phyloP scores from a whole-genome alignment of 768 basidiomycete genomes.

The Porphyrellus cyaneotinctus region DNA sequence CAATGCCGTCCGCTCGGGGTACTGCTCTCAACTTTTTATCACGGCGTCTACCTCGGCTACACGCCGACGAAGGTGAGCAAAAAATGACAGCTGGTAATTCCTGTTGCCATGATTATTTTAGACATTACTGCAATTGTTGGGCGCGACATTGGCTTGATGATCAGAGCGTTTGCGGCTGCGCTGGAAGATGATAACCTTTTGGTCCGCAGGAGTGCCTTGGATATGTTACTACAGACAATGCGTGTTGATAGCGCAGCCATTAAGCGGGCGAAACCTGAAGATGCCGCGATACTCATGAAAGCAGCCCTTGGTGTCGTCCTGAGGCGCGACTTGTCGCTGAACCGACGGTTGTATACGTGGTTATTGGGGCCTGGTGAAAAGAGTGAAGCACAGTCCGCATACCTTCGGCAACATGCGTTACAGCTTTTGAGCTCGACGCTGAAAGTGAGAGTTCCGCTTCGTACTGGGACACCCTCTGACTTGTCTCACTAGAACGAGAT shows the following conservation, averaged over 20 bases:
- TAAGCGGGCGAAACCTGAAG: slow-evolving; percentile 63
- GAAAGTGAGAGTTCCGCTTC: slow-evolving; percentile 41
- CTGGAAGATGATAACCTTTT: slow-evolving; percentile 93
- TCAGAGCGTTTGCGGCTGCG: slow-evolving; percentile 85
- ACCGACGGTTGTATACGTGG: slow-evolving; percentile 92
- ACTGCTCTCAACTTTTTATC: slow-evolving; percentile 86
- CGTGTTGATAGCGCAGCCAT: slow-evolving; percentile 69
- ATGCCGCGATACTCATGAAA: slow-evolving; percentile 79
- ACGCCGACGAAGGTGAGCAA: slow-evolving; percentile 62
- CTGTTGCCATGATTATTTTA: slow-evolving; percentile 16
- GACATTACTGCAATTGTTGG: slow-evolving; percentile 75
- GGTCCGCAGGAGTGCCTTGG: slow-evolving; percentile 81
- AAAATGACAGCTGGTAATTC: neutral
- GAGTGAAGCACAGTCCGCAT: slow-evolving; percentile 66
- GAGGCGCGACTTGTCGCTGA: slow-evolving; percentile 87
- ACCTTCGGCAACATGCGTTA: slow-evolving; percentile 68
- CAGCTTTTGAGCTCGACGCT: slow-evolving; percentile 67
- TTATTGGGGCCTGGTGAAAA: slow-evolving; percentile 80
- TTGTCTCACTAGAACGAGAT: slow-evolving; percentile 59
- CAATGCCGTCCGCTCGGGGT: slow-evolving; percentile 78
- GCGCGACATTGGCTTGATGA: slow-evolving; percentile 87
- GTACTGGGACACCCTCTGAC: slow-evolving; percentile 11
- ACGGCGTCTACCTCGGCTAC: slow-evolving; percentile 68
- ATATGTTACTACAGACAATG: slow-evolving; percentile 76
- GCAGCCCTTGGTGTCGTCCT: slow-evolving; percentile 87